phyloP scores from a whole-genome alignment of 2,329 filamentous ascomycete genomes.

The Fusarium sp. region DNA sequence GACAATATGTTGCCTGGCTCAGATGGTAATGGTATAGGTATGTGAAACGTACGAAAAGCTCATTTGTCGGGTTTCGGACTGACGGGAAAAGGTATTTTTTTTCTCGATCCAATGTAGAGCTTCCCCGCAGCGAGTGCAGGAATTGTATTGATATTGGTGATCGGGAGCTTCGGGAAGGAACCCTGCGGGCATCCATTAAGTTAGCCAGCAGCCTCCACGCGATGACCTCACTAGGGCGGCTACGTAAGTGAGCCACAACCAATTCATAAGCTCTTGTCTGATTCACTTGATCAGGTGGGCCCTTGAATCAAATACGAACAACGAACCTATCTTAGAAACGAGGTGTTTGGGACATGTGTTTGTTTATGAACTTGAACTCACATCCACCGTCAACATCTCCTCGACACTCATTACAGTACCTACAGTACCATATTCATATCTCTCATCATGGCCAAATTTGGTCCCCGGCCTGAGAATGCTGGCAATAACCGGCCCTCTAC shows the following conservation, averaged over 20 bases:
- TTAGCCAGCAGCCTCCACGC: slow-evolving; percentile 3
- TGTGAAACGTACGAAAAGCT: neutral
- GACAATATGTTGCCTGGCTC: neutral
- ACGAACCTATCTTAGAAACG: neutral
- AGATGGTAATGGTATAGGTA: neutral
- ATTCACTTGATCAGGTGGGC: neutral
- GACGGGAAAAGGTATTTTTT: neutral
- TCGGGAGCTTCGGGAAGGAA: slow-evolving; percentile 30
- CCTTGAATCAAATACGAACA: neutral
- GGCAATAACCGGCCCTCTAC: slow-evolving; percentile 27
- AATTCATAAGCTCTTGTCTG: slow-evolving; percentile 10
- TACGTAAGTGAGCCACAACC: slow-evolving; percentile 33
- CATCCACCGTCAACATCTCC: neutral
- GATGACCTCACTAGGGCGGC: slow-evolving; percentile 36
- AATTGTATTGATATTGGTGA: neutral
- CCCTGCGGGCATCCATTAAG: neutral
- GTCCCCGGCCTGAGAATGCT: slow-evolving; percentile 5
- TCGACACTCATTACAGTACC: neutral
- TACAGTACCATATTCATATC: neutral
- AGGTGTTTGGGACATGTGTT: neutral
- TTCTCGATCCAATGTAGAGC: neutral
- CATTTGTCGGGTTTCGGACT: neutral
- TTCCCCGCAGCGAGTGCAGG: neutral
- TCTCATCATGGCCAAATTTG: slow-evolving; percentile 17
- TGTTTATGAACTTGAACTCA: neutral